Evolutionary conservation across 495 filamentous ascomycete genomes (phyloP), one percentile per base, ranked within the genome.

Genomic region (Pyrenopolyporus hunteri): DNA sequence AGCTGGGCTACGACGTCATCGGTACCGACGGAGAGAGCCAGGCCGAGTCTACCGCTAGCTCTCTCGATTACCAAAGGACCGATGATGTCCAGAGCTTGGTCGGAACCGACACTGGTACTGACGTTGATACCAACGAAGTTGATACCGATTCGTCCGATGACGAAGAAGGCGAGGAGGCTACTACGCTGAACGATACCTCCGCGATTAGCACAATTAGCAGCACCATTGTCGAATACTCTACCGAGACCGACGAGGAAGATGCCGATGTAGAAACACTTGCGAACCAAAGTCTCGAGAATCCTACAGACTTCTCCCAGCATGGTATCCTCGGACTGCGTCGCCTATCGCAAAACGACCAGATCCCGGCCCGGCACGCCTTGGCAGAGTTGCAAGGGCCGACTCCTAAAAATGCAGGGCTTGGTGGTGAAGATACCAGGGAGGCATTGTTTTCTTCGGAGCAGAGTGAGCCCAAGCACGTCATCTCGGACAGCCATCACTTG

Each of bases 1-100:
- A 85, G 59, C 84, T 83, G 57, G 72, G 82, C 39, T 87, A 83
- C 62, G 83, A 85, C 42, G 74, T 86, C 36, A 78, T 87, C 65
- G 80, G 70, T 59, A 74, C 70, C 57, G 64, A 80, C 44, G 79
- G 78, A 47, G 83, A 83, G 57, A 83, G 81, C 42, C 66, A 73
- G 19, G 74, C 73, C 40, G 70, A 72, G 59, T 74, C 71, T 7
- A 59, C 46, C 2, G 66, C 78, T 20, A 74, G 80, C 46, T 86
- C 83, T 4, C 76, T 82, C 35, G 74, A 79, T 45, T 70, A 73
- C 31, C 67, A 76, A 50, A 74, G 72, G 52, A 66, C 78, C 45
- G 81, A 83, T 46, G 81, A 82, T 48, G 74, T 85, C 22, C 77
- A 79, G n/a, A 85, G 82, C 64, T 59, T 85, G 6, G 76, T 76